phyloP scores from a whole-genome alignment of 2,329 filamentous ascomycete genomes.

The Pseudocercospora crystallina region DNA sequence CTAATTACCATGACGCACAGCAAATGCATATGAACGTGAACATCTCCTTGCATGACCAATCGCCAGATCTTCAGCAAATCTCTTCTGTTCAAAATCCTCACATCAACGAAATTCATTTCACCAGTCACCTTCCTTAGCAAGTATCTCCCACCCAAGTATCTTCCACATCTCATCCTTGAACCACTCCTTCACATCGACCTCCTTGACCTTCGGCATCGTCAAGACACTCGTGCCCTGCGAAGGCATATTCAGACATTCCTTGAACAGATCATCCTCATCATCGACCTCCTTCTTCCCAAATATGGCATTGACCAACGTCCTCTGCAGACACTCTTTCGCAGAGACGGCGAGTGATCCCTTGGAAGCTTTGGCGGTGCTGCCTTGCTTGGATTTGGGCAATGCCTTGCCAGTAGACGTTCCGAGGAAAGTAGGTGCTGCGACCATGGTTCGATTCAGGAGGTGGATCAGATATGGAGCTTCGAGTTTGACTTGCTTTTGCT shows the following conservation, averaged over 20 bases:
- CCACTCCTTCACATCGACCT: conserved; percentile 50
- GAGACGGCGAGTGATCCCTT: conserved; percentile 37
- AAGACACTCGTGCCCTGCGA: conserved; percentile 23
- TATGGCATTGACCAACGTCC: conserved; percentile 46
- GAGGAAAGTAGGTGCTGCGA: conserved; percentile 40
- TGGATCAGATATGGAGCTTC: conserved; percentile 45
- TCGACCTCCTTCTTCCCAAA: conserved; percentile 38
- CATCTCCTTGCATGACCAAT: too few species aligned
- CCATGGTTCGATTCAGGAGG: conserved; percentile 42
- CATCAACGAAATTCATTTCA: background rate
- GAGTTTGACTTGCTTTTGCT: conserved; percentile 29
- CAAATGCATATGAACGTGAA: too few species aligned
- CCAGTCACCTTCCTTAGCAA: conserved; percentile 29
- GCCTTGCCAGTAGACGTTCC: conserved; percentile 17
- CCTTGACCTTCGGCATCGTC: conserved; percentile 38
- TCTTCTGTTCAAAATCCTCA: background rate
- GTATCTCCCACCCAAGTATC: conserved; percentile 58
- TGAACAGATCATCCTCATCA: conserved; percentile 39
- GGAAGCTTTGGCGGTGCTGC: conserved; percentile 29
- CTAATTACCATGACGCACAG: too few species aligned
- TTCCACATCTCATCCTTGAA: conserved; percentile 59
- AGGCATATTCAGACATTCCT: conserved; percentile 45
- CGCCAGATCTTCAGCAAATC: background rate
- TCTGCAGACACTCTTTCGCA: conserved; percentile 46
- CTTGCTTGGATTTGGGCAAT: conserved; percentile 26